Evolutionary conservation across 495 filamentous ascomycete genomes (phyloP), one percentile per base, ranked within the genome.

Genomic region (Pyrenula aspistea): DNA sequence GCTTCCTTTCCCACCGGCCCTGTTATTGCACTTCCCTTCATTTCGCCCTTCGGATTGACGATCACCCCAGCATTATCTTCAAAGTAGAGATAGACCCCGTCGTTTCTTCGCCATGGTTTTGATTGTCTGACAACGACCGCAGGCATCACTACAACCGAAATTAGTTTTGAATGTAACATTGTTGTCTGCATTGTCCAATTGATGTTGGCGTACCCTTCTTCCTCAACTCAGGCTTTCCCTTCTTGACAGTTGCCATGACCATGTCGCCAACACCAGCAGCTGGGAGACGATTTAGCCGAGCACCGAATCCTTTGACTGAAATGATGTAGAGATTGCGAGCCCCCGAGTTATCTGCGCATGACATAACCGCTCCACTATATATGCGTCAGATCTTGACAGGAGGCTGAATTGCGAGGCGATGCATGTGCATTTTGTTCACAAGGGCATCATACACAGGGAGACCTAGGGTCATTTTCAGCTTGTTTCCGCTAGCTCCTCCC

Each of bases 161-260:
- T 19, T 11, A 11, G 19, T 11, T 48, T 48, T 19, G 11, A 48
- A 11, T 48, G 19, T 11, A 11, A n/a, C n/a, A n/a, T n/a, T n/a
- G n/a, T n/a, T n/a, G n/a, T n/a, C n/a, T n/a, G n/a, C n/a, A n/a
- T n/a, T n/a, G 42, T 48, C 11, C 42, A 11, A 19, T 48, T 11
- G 42, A 48, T 48, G 42, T 48, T 11, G 42, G 42, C 42, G 11
- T 48, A 48, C 42, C 42, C n/a, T 98, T 98, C 87, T 98, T 98
- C 71, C 92, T 81, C 67, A 98, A 79, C 78, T 98, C 92, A 53
- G 93, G 92, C 88, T 98, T 98, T 73, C 92, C 91, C 88, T 99
- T 99, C 88, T 99, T 97, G 77, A 99, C 94, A 61, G 94, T 97
- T 59, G 92, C 91, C 94, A 98, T 98, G 66, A 98, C 94, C 93